phyloP scores from a whole-genome alignment of 441 rosid genomes.

The Pelargonium myrrhifolium region DNA sequence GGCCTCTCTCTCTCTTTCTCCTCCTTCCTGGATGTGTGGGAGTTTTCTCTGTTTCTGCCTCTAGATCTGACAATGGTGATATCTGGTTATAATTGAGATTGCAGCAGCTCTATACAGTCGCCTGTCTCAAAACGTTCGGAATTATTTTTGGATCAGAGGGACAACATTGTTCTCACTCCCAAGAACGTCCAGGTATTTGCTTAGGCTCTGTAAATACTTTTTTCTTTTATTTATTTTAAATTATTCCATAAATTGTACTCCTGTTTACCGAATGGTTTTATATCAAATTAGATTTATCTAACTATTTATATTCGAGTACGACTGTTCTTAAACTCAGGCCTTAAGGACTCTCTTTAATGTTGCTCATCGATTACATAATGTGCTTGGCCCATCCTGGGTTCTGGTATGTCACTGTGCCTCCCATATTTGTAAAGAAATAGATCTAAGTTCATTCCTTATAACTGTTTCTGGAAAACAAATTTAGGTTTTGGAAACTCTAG shows the following conservation, averaged over 20 bases:
- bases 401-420: conserved; percentile 58
- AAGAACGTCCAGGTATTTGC: conserved; percentile 91
- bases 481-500: conserved; percentile 93
- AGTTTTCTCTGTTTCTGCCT: background rate
- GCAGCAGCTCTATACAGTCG: conserved; percentile 60
- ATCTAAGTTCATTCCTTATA: conserved; percentile 8
- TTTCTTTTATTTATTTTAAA: background rate
- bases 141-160: conserved; percentile 60
- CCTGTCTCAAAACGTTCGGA: conserved; percentile 86
- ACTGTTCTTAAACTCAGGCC: conserved; percentile 48
- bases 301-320: conserved; percentile 21
- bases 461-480: conserved; percentile 21
- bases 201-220: conserved; percentile 14
- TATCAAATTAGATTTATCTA: conserved; percentile 20
- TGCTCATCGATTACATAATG: conserved; percentile 91
- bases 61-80: background rate
- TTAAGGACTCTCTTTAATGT: conserved; percentile 94
- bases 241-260: conserved; percentile 6
- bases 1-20: no score
- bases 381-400: conserved; percentile 98
- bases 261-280: conserved; percentile 8
- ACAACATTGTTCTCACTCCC: conserved; percentile 70
- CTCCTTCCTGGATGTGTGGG: no score
- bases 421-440: conserved; percentile 16
- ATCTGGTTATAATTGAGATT: conserved; percentile 30